Evolutionary conservation across 1,284 basidiomycete genomes (phyloP).

Genomic region (Pseudozyma hubeiensis): DNA sequence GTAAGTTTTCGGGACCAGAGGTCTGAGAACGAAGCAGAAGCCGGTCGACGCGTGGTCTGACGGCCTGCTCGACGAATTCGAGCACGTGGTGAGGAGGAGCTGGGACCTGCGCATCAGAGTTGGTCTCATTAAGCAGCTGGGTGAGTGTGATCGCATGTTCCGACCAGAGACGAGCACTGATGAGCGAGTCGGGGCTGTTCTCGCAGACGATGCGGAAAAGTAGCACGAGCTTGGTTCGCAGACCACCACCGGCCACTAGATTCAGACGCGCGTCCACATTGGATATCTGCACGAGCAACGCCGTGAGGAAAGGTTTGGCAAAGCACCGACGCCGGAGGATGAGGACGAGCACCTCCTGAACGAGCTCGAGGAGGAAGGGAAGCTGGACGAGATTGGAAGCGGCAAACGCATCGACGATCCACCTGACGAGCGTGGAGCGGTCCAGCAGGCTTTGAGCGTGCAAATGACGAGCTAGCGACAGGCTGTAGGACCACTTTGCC

Average conservation of each 20-base stretch:
- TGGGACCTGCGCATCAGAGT: conserved; percentile 8
- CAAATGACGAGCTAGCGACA: conserved; percentile 75
- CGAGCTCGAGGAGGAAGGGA: conserved; percentile 43
- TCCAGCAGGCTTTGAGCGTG: conserved; percentile 86
- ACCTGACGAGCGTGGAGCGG: conserved; percentile 80
- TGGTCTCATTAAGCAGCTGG: conserved; percentile 28
- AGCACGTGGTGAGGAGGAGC: background rate
- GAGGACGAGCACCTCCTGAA: conserved; percentile 40
- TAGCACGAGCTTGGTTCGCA: conserved; percentile 36
- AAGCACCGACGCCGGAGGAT: conserved; percentile 40
- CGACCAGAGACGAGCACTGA: conserved; percentile 73
- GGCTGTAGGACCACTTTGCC: conserved; percentile 81
- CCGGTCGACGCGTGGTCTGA: conserved; percentile 29
- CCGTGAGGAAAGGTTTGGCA: conserved; percentile 27
- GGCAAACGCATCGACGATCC: conserved; percentile 83
- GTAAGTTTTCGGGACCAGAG: background rate
- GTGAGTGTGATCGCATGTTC: conserved; percentile 29
- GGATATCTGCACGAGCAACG: conserved; percentile 29
- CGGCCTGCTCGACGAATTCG: conserved; percentile 23
- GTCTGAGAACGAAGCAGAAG: conserved; percentile 15
- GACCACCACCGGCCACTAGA: conserved; percentile 14
- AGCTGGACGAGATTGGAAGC: conserved; percentile 46
- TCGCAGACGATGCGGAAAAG: conserved; percentile 42
- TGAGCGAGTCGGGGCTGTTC: conserved; percentile 75
- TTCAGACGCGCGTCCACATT: conserved; percentile 28